These are phyloP conservation scores for Actinomortierella ambigua DNA, from an alignment of 371 early-diverging fungal genomes.

Conservation along the genomic window DNA sequence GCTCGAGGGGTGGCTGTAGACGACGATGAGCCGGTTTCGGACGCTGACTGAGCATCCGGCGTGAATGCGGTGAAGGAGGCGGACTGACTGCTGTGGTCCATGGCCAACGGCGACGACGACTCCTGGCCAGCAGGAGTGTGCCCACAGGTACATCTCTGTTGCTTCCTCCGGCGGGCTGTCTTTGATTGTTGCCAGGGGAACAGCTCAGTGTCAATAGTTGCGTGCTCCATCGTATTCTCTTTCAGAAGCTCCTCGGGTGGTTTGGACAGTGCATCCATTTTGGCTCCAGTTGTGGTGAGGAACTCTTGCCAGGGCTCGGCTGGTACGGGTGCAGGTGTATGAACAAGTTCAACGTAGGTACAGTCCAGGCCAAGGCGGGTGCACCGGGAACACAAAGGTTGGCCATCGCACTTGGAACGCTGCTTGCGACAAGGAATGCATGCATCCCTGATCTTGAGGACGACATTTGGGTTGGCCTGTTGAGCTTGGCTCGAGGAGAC, in stretches of 20 bases:
- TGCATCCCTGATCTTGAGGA: conserved; percentile 47
- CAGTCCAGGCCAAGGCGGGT: conserved; percentile 45
- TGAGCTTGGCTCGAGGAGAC: too few relatives aligned
- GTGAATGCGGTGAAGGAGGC: background rate
- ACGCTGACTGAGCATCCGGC: background rate
- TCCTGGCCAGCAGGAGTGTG: conserved; percentile 43
- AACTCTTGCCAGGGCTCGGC: conserved; percentile 48
- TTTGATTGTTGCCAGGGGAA: conserved; percentile 46
- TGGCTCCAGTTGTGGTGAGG: conserved; percentile 38
- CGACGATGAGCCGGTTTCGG: background rate
- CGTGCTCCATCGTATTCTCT: conserved; percentile 12
- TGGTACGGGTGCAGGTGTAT: conserved; percentile 25
- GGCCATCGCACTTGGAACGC: conserved; percentile 45
- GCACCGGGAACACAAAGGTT: conserved; percentile 40
- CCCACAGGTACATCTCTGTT: conserved; percentile 31
- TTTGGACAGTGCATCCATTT: conserved; percentile 29
- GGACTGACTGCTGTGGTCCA: background rate
- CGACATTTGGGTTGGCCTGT: background rate
- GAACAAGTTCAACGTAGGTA: conserved; percentile 43
- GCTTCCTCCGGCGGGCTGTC: conserved; percentile 32
- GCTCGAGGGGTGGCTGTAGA: conserved; percentile 1
- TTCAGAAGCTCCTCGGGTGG: conserved; percentile 31
- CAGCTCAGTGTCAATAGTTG: conserved; percentile 21
- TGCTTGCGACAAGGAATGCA: conserved; percentile 46
- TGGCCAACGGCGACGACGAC: conserved; percentile 6